Base-by-base conservation (phyloP, 169 alveolate species). In the Plasmodium gaboni region DNA sequence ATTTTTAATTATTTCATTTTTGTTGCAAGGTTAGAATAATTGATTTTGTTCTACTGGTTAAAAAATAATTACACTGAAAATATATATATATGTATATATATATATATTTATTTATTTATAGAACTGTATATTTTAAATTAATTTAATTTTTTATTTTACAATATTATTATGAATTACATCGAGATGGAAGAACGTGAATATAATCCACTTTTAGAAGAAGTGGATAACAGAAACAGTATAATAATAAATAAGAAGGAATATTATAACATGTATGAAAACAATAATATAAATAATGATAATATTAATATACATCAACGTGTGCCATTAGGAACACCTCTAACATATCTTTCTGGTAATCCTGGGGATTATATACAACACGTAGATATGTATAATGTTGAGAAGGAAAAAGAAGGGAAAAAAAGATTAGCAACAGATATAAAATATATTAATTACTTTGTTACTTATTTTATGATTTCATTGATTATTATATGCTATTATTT, bases 321-420 rank as follows among this genome's bases (percentile, higher is more conserved):
- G 0, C 78, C 74, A 12, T 32, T 78, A 17, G 89, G 89, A 0
- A 78, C 63, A 7, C 80, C 78, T 19, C n/a, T 78, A 78, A 78
- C 74, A 1, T 78, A 78, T 44, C 15, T 67, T 2, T 53, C 50
- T 26, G 89, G 80, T 8, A 65, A 65, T 26, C 53, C 5, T 48
- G 76, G 55, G 0, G 69, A 63, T 2, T 51, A 61, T 65, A 9
- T 50, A 22, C 57, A 10, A 46, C 51, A 17, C 26, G 2, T 74
- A 42, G 32, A 59, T 44, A 50, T 38, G 42, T 71, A 42, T 24
- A 28, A 60, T n/a, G 24, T 57, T 2, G 60, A 51, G 10, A 74
- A 53, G 38, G 46, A 38, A 38, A 38, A 38, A 38, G 50, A 51
- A 17, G 64, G 64, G n/a, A 65, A 12, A 8, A 78, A 51, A 51